These are phyloP conservation scores for Termitomyces sp. DNA, from an alignment of 768 basidiomycete species.

Conservation along the genomic window DNA sequence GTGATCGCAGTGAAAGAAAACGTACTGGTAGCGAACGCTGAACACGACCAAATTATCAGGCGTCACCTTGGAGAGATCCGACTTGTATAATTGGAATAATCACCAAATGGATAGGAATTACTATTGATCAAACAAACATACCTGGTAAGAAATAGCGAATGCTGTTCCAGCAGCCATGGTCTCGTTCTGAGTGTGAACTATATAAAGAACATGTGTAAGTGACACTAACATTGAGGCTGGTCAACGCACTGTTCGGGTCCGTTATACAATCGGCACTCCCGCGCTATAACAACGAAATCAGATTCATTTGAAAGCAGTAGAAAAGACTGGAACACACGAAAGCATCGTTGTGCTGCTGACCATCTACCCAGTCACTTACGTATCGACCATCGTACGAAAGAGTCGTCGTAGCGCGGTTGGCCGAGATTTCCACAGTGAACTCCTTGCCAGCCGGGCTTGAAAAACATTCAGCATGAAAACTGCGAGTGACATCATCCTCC, in stretches of 20 bases:
- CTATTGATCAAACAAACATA: conserved; percentile 11
- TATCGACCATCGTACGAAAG: conserved; percentile 35
- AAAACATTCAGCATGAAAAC: neutral
- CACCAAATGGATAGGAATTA: neutral
- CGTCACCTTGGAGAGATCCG: conserved; percentile 40
- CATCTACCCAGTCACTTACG: conserved; percentile 41
- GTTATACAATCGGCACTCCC: conserved; percentile 39
- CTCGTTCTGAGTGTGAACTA: conserved; percentile 50
- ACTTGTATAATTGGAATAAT: conserved; percentile 22
- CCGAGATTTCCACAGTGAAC: conserved; percentile 44
- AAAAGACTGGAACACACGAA: conserved; percentile 26
- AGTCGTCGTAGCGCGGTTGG: conserved; percentile 42
- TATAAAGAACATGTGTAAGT: neutral
- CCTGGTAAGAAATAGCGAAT: conserved; percentile 50
- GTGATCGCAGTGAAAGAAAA: neutral
- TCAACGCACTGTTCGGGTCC: conserved; percentile 39
- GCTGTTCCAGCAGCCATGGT: conserved; percentile 48
- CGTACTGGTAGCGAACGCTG: conserved; percentile 42
- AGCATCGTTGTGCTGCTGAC: conserved; percentile 35
- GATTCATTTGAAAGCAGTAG: neutral
- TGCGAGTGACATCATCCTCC: neutral
- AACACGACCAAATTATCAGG: conserved; percentile 47
- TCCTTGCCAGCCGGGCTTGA: conserved; percentile 40
- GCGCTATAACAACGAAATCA: neutral
- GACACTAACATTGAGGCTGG: neutral